Evolutionary conservation across 2,329 filamentous ascomycete species (phyloP).

Genomic region (Fusarium subglutinans): DNA sequence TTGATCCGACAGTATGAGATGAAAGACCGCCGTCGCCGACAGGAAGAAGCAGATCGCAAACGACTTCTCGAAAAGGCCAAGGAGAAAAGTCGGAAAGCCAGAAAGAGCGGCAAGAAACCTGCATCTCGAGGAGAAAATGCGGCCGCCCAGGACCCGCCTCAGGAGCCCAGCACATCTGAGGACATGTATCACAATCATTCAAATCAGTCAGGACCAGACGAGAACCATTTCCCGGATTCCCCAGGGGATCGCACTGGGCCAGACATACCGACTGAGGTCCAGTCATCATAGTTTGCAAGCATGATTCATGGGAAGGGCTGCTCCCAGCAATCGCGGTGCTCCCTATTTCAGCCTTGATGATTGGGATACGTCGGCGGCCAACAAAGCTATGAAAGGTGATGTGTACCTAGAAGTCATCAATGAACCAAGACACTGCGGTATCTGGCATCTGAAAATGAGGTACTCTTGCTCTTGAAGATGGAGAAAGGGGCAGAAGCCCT

Average conservation of each 20-base stretch:
- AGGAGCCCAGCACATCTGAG: conserved; percentile 33
- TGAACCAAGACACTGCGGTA: neutral
- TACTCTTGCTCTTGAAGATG: neutral
- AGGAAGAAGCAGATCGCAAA: conserved; percentile 85
- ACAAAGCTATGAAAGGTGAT: neutral
- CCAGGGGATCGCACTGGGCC: conserved; percentile 29
- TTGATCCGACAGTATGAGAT: conserved; percentile 93
- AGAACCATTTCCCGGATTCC: conserved; percentile 41
- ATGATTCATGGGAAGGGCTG: neutral
- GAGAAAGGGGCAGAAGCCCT: neutral
- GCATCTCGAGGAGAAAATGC: conserved; percentile 42
- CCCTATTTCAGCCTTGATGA: neutral
- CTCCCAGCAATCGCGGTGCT: neutral
- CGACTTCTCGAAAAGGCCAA: conserved; percentile 91
- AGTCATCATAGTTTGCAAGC: conserved; percentile 20
- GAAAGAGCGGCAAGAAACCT: conserved; percentile 79
- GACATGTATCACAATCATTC: conserved; percentile 47
- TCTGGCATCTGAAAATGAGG: neutral
- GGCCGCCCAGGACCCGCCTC: conserved; percentile 34
- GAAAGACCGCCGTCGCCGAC: conserved; percentile 87
- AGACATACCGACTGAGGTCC: conserved; percentile 10
- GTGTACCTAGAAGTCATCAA: neutral
- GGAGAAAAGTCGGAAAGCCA: conserved; percentile 89
- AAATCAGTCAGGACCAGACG: conserved; percentile 52
- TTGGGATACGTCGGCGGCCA: neutral